A percentile compares a stretch with the other conserved stretches of the same genome.
phyloP scores from a whole-genome alignment of 1,139 yeast genomes.

The Hemisphaericaspora lyxosophila region DNA sequence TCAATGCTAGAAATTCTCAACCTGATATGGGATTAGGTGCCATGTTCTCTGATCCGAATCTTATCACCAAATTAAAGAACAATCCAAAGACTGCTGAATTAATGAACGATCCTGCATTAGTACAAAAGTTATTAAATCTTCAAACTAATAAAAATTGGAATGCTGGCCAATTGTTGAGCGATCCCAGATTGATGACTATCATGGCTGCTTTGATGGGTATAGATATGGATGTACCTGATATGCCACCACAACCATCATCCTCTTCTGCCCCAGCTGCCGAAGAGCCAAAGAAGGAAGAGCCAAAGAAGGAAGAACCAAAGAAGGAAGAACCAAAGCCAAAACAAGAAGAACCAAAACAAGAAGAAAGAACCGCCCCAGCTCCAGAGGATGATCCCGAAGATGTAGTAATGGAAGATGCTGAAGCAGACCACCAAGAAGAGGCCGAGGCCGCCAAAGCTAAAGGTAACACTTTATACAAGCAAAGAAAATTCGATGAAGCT shows the following conservation, averaged over 20 bases:
- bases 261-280: slow-evolving; percentile 13
- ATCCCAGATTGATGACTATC: slow-evolving; percentile 85
- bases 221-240: slow-evolving; percentile 57
- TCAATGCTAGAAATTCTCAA: slow-evolving; percentile 38
- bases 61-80: slow-evolving; percentile 68
- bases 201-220: slow-evolving; percentile 87
- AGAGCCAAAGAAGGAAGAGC: slow-evolving; percentile 18
- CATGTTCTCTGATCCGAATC: slow-evolving; percentile 77
- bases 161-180: slow-evolving; percentile 63
- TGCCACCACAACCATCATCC: slow-evolving; percentile 22
- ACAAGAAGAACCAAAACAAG: slow-evolving; percentile 24
- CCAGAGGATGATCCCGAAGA: slow-evolving; percentile 25
- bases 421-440: slow-evolving; percentile 32
- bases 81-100: slow-evolving; percentile 87
- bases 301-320: slow-evolving; percentile 20
- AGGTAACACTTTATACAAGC: slow-evolving; percentile 86
- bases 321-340: slow-evolving; percentile 14
- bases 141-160: slow-evolving; percentile 75
- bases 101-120: slow-evolving; percentile 85
- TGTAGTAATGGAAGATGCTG: slow-evolving; percentile 32
- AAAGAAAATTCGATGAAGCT: slow-evolving; percentile 89
- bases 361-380: slow-evolving; percentile 19
- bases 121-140: slow-evolving; percentile 65
- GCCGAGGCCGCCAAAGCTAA: slow-evolving; percentile 83
- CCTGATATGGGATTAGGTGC: slow-evolving; percentile 79